phyloP scores from a whole-genome alignment of 2,329 filamentous ascomycete species.

The Paecilomyces fulvus region DNA sequence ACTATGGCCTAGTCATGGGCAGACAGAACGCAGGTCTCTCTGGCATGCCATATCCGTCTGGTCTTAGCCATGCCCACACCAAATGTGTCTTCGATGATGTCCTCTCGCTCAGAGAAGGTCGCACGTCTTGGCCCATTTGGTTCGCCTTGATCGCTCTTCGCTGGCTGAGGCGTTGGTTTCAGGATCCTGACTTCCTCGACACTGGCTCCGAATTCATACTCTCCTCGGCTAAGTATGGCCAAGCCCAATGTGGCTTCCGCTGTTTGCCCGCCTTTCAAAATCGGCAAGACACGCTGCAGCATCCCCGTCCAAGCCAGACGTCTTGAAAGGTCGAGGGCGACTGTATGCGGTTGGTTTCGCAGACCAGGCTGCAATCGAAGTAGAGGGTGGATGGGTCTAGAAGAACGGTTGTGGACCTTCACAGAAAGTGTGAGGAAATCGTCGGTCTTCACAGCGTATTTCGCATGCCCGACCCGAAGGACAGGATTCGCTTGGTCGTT shows the following conservation, averaged over 20 bases:
- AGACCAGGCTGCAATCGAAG: slow-evolving; percentile 70
- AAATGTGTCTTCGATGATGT: slow-evolving; percentile 28
- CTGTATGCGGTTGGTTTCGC: slow-evolving; percentile 60
- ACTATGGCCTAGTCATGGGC: slow-evolving; percentile 20
- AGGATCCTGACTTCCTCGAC: slow-evolving; percentile 67
- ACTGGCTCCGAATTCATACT: slow-evolving; percentile 71
- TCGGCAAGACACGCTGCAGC: slow-evolving; percentile 63
- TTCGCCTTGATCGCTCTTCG: slow-evolving; percentile 8
- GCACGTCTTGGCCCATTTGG: slow-evolving; percentile 4
- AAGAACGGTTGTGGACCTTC: slow-evolving; percentile 66
- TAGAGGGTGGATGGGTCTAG: slow-evolving; percentile 58
- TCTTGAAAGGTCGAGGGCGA: slow-evolving; percentile 72
- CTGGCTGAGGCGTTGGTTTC: slow-evolving; percentile 9
- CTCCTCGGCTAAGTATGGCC: slow-evolving; percentile 67
- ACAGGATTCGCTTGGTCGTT: slow-evolving; percentile 13
- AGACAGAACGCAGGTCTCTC: slow-evolving; percentile 37
- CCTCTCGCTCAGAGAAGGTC: slow-evolving; percentile 12
- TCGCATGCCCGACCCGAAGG: slow-evolving; percentile 35
- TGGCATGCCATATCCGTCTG: slow-evolving; percentile 37
- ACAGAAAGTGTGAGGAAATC: slow-evolving; percentile 62
- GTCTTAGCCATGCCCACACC: slow-evolving; percentile 30
- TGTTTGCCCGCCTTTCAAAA: slow-evolving; percentile 51
- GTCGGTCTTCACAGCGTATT: slow-evolving; percentile 46
- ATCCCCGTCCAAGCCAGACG: slow-evolving; percentile 80
- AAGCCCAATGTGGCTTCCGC: slow-evolving; percentile 59